A percentile compares a stretch with the other conserved stretches of the same genome.
Conservation (phyloP, 2,329 filamentous ascomycete genomes). For the Penicillium nordicum region DNA sequence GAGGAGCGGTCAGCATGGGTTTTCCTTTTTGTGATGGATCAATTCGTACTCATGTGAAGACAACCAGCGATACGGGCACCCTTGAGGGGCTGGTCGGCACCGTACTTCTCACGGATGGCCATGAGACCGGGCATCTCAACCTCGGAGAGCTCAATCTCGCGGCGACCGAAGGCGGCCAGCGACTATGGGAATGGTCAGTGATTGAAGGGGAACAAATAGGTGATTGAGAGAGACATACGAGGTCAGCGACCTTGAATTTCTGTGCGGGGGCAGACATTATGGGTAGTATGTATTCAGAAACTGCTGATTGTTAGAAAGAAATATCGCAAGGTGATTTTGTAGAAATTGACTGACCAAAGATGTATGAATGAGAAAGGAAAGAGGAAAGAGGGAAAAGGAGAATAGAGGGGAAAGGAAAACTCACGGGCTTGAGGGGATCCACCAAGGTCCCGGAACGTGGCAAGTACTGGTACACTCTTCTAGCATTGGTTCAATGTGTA, state of each 20-base stretch:
- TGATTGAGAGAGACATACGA: slow-evolving; percentile 49
- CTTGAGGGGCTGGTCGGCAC: slow-evolving; percentile 84
- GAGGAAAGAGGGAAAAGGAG: slow-evolving; percentile 12
- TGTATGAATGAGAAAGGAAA: slow-evolving; percentile 12
- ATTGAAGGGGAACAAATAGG: neutral
- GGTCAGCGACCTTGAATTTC: slow-evolving; percentile 98
- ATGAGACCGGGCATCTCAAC: slow-evolving; percentile 97
- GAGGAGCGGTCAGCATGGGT: slow-evolving; percentile 9
- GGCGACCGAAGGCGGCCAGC: slow-evolving; percentile 96
- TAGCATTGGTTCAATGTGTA: neutral
- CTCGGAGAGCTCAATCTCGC: slow-evolving; percentile 97
- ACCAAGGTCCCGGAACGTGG: neutral
- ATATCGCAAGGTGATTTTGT: neutral
- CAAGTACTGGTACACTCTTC: slow-evolving; percentile 2
- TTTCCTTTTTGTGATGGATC: neutral
- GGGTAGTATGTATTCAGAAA: slow-evolving; percentile 26
- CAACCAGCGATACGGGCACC: slow-evolving; percentile 96
- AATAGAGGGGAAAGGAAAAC: slow-evolving; percentile 19
- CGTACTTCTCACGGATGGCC: slow-evolving; percentile 89
- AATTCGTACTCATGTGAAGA: slow-evolving; percentile 82
- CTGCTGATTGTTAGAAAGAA: slow-evolving; percentile 9
- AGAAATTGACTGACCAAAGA: slow-evolving; percentile 5
- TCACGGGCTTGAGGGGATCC: slow-evolving; percentile 9
- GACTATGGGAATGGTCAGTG: slow-evolving; percentile 46
- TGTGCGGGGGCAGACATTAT: slow-evolving; percentile 72